Conservation (phyloP, 164 flowering plant genomes). For the Stephania japonica region DNA sequence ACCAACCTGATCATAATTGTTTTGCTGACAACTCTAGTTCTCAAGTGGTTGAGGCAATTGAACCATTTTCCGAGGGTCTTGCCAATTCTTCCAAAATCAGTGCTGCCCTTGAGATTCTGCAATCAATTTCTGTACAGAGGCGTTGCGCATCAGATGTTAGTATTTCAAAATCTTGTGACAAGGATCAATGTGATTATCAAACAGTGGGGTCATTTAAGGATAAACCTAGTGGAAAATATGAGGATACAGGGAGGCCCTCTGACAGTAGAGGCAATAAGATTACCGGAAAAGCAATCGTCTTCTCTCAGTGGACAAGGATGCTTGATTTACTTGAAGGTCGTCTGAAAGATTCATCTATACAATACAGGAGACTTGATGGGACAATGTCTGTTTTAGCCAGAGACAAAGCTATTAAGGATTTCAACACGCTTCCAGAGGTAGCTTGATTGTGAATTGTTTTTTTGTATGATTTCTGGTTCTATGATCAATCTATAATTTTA, state of each 20-base stretch:
- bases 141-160: slow-evolving; percentile 7
- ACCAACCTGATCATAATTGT: slow-evolving; percentile 24
- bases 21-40: slow-evolving; percentile 22
- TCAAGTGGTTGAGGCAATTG: slow-evolving; percentile 26
- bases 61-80: slow-evolving; percentile 17
- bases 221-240: slow-evolving; percentile 5
- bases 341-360: slow-evolving; percentile 60
- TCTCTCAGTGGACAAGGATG: slow-evolving; percentile 98
- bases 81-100: slow-evolving; percentile 69
- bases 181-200: slow-evolving; percentile 13
- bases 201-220: slow-evolving; percentile 1
- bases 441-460: slow-evolving; percentile 26
- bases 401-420: slow-evolving; percentile 89
- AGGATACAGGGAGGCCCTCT: slow-evolving; percentile 5
- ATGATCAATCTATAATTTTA: not conserved
- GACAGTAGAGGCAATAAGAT: slow-evolving; percentile 16
- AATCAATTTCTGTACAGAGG: slow-evolving; percentile 42
- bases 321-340: slow-evolving; percentile 76
- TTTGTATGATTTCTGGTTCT: not conserved
- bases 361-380: slow-evolving; percentile 90
- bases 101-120: slow-evolving; percentile 69
- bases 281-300: slow-evolving; percentile 82
- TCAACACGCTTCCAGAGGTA: slow-evolving; percentile 89
- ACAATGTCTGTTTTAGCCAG: slow-evolving; percentile 85
- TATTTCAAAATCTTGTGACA: slow-evolving; percentile 14